Conservation (phyloP, 169 alveolate species). For the Plasmodium vivax region DNA sequence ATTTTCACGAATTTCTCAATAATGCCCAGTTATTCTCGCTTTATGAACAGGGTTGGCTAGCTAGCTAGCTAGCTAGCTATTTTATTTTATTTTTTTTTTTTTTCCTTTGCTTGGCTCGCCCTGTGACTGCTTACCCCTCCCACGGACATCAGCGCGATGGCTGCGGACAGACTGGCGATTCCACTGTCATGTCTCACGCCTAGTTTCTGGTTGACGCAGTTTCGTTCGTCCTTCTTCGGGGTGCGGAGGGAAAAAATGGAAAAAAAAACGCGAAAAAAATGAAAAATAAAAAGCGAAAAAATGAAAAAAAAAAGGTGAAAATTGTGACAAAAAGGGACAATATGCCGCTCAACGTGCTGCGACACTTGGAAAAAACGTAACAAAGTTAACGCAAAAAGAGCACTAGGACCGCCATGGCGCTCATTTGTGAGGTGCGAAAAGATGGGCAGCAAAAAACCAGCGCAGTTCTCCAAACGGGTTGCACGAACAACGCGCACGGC, state of each 20-base stretch:
- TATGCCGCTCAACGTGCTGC: not conserved
- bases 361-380: not conserved
- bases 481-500: not conserved
- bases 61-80: not conserved
- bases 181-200: conserved; percentile 88
- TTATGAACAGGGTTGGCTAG: not conserved
- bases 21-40: not conserved
- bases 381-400: not conserved
- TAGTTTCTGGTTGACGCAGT: conserved; percentile 24
- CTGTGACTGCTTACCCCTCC: conserved; percentile 78
- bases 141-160: conserved; percentile 87
- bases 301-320: not conserved
- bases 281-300: not conserved
- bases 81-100: not conserved
- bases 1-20: not conserved
- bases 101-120: not conserved
- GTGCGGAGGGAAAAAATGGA: not conserved
- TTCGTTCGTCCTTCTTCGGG: conserved; percentile 25
- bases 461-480: not conserved
- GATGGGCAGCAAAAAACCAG: not conserved
- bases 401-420: not conserved
- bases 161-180: conserved; percentile 86
- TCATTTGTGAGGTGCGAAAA: not conserved
- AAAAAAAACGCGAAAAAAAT: not conserved
- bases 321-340: not conserved